These are phyloP conservation scores for Mycena sanguinolenta DNA, from an alignment of 768 basidiomycete species.

Conservation along the genomic window DNA sequence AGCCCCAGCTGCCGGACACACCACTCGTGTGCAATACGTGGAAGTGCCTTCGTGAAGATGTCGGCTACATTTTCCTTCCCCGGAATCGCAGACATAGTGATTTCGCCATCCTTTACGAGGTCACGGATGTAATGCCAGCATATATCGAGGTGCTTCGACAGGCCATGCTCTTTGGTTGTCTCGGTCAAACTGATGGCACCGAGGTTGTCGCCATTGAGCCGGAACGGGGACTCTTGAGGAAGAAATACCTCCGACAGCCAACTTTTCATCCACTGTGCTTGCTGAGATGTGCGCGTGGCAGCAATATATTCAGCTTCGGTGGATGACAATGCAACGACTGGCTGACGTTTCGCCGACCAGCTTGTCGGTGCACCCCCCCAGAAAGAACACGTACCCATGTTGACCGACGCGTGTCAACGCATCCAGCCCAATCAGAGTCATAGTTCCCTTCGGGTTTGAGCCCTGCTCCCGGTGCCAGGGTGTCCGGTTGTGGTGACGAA, in stretches of 20 bases:
- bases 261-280: conserved; percentile 46
- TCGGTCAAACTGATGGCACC: conserved; percentile 38
- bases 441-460: conserved; percentile 35
- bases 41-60: conserved; percentile 46
- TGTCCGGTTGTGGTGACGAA: not conserved
- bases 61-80: conserved; percentile 45
- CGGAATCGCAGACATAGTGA: too few species aligned
- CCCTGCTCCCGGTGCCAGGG: not conserved
- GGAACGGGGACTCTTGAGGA: conserved; percentile 9
- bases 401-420: too few species aligned
- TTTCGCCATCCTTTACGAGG: too few species aligned
- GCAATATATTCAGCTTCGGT: conserved; percentile 13
- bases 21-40: conserved; percentile 5
- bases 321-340: conserved; percentile 31
- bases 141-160: conserved; percentile 37
- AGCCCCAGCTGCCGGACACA: not conserved
- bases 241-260: conserved; percentile 33
- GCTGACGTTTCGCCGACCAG: conserved; percentile 50
- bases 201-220: conserved; percentile 44
- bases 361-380: conserved; percentile 43
- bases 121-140: too few species aligned
- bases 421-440: too few species aligned
- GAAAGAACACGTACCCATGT: conserved; percentile 47
- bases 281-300: conserved; percentile 25
- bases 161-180: conserved; percentile 18